A percentile compares a stretch with the other conserved stretches of the same genome.
Conservation (phyloP, 2,329 filamentous ascomycete genomes). For the Neocucurbitaria cava region DNA sequence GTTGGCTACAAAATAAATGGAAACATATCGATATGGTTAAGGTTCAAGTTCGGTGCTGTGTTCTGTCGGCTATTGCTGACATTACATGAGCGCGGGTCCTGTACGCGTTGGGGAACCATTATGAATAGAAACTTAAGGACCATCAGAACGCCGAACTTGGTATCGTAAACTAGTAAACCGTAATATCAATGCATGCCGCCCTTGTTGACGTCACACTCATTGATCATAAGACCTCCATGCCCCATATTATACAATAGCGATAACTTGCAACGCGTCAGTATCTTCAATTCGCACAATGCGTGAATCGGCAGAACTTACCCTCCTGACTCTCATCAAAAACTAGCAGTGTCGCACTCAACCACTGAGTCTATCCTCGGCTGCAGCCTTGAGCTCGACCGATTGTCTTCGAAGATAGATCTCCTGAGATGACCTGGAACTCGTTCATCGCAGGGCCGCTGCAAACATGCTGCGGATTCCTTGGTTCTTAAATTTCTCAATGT, state of each 20-base stretch:
- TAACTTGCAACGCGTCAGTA: not conserved
- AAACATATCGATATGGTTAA: constrained; percentile 5
- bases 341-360: not conserved
- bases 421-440: constrained; percentile 39
- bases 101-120: constrained; percentile 11
- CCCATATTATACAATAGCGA: not conserved
- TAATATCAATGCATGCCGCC: not conserved
- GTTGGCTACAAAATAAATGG: constrained; percentile 2
- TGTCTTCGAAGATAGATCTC: constrained; percentile 26
- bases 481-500: constrained; percentile 41
- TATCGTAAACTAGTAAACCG: constrained; percentile 9
- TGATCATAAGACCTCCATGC: not conserved
- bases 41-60: not conserved
- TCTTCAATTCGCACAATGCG: not conserved
- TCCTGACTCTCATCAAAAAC: not conserved
- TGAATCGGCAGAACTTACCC: not conserved
- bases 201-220: not conserved
- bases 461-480: constrained; percentile 43
- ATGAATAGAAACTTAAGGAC: constrained; percentile 6
- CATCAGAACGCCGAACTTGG: constrained; percentile 6
- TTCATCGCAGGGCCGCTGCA: constrained; percentile 41
- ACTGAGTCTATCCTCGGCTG: not conserved
- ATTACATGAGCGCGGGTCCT: constrained; percentile 12
- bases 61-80: not conserved
- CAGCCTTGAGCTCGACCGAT: not conserved